A percentile compares a stretch with the other conserved stretches of the same genome.
phyloP scores from a whole-genome alignment of 148 eudicot species.

The Persicaria tinctoria region DNA sequence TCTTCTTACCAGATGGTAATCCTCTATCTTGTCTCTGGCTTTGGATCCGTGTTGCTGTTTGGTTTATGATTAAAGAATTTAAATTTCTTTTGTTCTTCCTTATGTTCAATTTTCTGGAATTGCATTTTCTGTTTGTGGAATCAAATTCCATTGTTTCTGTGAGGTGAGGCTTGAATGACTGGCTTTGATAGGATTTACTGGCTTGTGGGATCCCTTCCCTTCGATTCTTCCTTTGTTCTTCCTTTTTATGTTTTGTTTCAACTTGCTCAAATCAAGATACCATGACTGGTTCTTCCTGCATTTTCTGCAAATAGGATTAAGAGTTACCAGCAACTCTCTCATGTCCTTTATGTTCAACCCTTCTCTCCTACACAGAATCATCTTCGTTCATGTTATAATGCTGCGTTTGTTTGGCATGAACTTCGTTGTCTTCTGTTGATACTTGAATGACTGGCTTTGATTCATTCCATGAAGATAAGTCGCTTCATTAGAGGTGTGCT shows the following conservation, averaged over 20 bases:
- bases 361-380: not conserved
- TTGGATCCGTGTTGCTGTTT: not conserved
- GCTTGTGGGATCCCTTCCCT: too few relatives aligned
- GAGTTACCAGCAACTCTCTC: not conserved
- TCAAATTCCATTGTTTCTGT: not conserved
- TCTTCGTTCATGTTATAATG: not conserved
- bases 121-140: not conserved
- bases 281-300: not conserved
- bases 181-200: too few relatives aligned
- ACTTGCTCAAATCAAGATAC: not conserved
- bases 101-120: not conserved
- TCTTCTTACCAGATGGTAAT: slow-evolving; percentile 72
- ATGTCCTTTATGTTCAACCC: not conserved
- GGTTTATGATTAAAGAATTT: not conserved
- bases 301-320: not conserved
- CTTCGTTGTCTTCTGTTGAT: not conserved
- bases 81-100: not conserved
- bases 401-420: not conserved
- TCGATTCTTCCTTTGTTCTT: too few relatives aligned
- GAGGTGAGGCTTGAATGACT: not conserved
- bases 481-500: not conserved
- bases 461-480: not conserved
- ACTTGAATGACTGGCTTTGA: too few relatives aligned
- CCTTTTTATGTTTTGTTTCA: not conserved
- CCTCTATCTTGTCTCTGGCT: not conserved